phyloP scores from a whole-genome alignment of 306 rosid species.

The Prunus padus region DNA sequence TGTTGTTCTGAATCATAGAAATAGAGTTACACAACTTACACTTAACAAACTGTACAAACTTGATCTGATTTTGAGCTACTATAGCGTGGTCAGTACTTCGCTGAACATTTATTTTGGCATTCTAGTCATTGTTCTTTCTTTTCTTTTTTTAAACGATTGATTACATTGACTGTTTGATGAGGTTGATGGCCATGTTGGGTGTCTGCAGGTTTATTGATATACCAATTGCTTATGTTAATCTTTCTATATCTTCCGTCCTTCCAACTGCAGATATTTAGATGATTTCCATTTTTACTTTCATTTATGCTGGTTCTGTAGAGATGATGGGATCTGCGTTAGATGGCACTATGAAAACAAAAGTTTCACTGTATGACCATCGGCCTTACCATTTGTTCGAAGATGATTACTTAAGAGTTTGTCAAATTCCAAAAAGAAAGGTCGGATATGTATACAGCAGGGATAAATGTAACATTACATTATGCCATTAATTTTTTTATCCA shows the following conservation, averaged over 20 bases:
- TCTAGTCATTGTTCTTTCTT: too few species aligned
- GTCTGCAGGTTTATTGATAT: not conserved
- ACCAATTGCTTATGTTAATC: not conserved
- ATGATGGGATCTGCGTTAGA: constrained; percentile 57
- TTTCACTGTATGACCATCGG: constrained; percentile 67
- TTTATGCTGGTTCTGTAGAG: constrained; percentile 42
- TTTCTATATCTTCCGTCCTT: not conserved
- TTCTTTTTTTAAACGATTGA: too few species aligned
- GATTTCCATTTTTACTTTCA: constrained; percentile 6
- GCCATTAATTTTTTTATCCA: constrained; percentile 12
- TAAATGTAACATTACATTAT: not conserved
- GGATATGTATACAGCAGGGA: constrained; percentile 38
- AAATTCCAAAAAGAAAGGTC: constrained; percentile 90
- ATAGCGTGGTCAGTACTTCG: too few species aligned
- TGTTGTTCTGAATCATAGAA: too few species aligned
- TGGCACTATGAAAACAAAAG: constrained; percentile 19
- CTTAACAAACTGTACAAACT: too few species aligned
- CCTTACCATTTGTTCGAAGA: constrained; percentile 52
- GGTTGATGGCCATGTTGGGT: not conserved
- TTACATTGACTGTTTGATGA: not conserved
- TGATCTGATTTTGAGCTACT: too few species aligned
- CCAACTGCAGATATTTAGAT: not conserved
- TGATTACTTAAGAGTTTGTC: constrained; percentile 73
- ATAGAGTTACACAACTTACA: too few species aligned
- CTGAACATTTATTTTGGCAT: too few species aligned